Evolutionary conservation across 176 grass and related monocot species (phyloP).

Genomic region (Hsuehochloa calcarea): DNA sequence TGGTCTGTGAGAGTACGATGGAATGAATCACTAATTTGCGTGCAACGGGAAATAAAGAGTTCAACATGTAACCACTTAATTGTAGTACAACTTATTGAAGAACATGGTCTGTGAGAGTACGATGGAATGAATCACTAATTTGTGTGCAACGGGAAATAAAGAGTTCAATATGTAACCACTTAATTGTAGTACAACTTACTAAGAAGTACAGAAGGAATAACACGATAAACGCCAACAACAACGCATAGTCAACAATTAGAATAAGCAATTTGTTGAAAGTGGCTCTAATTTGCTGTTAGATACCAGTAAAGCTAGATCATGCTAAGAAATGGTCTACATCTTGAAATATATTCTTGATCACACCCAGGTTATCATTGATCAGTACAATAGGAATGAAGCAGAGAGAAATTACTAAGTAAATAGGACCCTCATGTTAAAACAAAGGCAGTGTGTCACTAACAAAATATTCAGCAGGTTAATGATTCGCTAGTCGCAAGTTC

Average conservation of each 20-base stretch:
- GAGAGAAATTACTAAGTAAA: constrained; percentile 17
- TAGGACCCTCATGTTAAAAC: constrained; percentile 6
- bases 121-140: background rate
- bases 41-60: background rate
- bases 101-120: background rate
- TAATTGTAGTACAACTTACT: background rate
- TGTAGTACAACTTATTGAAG: background rate
- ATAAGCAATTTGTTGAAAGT: background rate
- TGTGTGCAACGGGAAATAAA: background rate
- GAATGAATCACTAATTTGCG: background rate
- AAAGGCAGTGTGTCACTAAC: background rate
- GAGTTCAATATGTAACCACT: background rate
- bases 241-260: constrained; percentile 8
- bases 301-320: constrained; percentile 23
- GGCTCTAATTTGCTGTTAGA: constrained; percentile 20
- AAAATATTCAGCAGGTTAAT: constrained; percentile 22
- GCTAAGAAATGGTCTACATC: background rate
- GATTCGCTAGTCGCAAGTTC: background rate
- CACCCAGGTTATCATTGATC: background rate
- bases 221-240: constrained; percentile 10
- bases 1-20: background rate
- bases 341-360: background rate
- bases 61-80: background rate
- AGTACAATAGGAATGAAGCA: background rate
- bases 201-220: background rate